These are phyloP conservation scores for Yamadazyma tumulicola DNA, from an alignment of 805 yeast species.

Conservation along the genomic window DNA sequence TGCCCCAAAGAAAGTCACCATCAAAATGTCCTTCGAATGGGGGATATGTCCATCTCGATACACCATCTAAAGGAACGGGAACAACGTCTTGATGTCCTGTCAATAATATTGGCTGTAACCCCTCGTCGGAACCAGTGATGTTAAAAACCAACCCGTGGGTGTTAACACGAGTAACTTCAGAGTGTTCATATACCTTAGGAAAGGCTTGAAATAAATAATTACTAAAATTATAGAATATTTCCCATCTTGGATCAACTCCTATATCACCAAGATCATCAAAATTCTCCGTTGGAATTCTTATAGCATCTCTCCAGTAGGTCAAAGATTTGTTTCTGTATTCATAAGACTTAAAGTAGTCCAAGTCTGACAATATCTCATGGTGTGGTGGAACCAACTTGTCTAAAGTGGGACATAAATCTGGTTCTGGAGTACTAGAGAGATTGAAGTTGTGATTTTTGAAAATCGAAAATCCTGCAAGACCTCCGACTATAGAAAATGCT, in stretches of 20 bases:
- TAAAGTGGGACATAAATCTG: conserved; percentile 8
- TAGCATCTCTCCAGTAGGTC: conserved; percentile 8
- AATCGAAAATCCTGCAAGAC: too few species aligned
- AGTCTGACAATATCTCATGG: background rate
- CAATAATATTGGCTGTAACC: conserved; percentile 65
- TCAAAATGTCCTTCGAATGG: conserved; percentile 64
- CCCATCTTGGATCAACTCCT: conserved; percentile 30
- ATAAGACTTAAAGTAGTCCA: conserved; percentile 7
- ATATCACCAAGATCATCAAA: conserved; percentile 11
- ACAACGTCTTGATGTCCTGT: conserved; percentile 82
- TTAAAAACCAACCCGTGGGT: conserved; percentile 61
- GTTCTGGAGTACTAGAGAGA: too few species aligned
- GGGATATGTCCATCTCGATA: conserved; percentile 57
- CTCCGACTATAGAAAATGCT: too few species aligned
- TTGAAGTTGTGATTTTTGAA: too few species aligned
- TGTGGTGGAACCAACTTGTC: conserved; percentile 5
- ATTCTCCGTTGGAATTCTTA: conserved; percentile 9
- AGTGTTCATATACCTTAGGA: conserved; percentile 47
- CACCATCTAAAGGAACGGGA: conserved; percentile 62
- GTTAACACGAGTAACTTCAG: conserved; percentile 56
- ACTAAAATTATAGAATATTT: conserved; percentile 43
- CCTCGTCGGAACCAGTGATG: conserved; percentile 48
- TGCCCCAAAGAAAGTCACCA: conserved; percentile 65
- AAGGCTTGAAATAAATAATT: conserved; percentile 49
- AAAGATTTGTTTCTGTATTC: conserved; percentile 9